Evolutionary conservation across 2,329 filamentous ascomycete genomes (phyloP).

Genomic region (Exophiala xenobiotica): DNA sequence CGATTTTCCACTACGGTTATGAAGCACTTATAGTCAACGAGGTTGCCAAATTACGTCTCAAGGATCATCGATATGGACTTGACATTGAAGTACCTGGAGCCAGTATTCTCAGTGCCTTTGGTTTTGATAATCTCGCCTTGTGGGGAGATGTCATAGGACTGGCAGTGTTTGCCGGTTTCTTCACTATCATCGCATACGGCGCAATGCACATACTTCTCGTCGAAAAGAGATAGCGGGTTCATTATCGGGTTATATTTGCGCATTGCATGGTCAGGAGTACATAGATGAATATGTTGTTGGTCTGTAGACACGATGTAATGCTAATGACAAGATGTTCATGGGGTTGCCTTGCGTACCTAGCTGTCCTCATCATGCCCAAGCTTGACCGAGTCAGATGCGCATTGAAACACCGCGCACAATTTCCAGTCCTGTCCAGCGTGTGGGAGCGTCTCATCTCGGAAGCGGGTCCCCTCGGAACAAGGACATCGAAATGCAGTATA

Average conservation of each 20-base stretch:
- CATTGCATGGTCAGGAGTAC: conserved; percentile 1
- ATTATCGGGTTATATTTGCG: not conserved
- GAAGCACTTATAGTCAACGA: conserved; percentile 97
- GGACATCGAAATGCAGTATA: no score
- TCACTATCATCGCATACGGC: conserved; percentile 81
- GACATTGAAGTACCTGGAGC: conserved; percentile 96
- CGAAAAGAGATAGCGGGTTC: conserved; percentile 68
- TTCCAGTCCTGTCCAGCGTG: no score
- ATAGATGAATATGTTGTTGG: not conserved
- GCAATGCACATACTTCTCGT: conserved; percentile 94
- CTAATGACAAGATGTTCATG: not conserved
- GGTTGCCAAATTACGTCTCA: conserved; percentile 81
- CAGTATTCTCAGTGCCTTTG: conserved; percentile 90
- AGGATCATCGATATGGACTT: conserved; percentile 92
- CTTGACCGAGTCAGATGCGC: no score
- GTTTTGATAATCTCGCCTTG: conserved; percentile 82
- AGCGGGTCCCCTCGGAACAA: no score
- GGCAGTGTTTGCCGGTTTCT: conserved; percentile 75
- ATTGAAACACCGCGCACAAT: no score
- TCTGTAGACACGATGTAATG: conserved; percentile 1
- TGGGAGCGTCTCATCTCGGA: no score
- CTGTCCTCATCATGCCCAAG: no score
- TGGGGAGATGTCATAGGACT: conserved; percentile 83
- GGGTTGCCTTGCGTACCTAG: no score
- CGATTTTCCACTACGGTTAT: conserved; percentile 97